A percentile compares a stretch with the other conserved stretches of the same genome.
These are phyloP conservation scores for Cryptosporidium bovis DNA, from an alignment of 169 alveolate genomes.

Conservation along the genomic window DNA sequence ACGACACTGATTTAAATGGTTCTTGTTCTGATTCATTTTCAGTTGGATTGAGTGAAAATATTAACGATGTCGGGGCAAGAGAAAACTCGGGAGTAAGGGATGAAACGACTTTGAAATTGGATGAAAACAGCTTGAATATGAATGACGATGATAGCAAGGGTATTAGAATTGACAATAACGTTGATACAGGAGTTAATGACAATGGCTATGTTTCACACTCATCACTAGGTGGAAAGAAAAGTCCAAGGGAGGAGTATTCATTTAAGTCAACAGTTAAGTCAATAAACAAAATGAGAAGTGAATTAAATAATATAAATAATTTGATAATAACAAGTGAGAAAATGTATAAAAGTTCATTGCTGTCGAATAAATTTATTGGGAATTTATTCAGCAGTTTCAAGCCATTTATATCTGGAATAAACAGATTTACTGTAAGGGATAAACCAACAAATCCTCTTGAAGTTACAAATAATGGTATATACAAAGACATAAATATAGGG, in stretches of 20 bases:
- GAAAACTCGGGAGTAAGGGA: too few relatives aligned
- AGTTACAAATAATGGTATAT: neutral
- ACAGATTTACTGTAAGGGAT: conserved; percentile 21
- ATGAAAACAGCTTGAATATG: too few relatives aligned
- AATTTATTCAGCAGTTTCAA: conserved; percentile 46
- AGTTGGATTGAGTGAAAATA: neutral
- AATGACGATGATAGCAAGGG: too few relatives aligned
- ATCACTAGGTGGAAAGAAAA: conserved; percentile 7
- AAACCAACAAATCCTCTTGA: conserved; percentile 3
- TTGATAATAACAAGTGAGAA: conserved; percentile 30
- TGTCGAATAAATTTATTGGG: conserved; percentile 39
- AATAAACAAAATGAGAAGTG: conserved; percentile 28
- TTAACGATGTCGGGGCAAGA: too few relatives aligned
- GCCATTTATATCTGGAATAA: conserved; percentile 62
- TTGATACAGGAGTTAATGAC: too few relatives aligned
- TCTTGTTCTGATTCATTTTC: too few relatives aligned
- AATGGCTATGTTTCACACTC: too few relatives aligned
- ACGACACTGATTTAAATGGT: too few relatives aligned
- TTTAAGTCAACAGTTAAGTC: conserved; percentile 22
- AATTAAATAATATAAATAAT: conserved; percentile 5
- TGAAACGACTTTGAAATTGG: too few relatives aligned
- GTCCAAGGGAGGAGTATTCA: conserved; percentile 23
- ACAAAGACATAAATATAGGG: neutral
- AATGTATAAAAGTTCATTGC: conserved; percentile 34
- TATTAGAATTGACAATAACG: too few relatives aligned